Conservation (phyloP, 768 basidiomycete species). For the Cubamyces lactineus region DNA sequence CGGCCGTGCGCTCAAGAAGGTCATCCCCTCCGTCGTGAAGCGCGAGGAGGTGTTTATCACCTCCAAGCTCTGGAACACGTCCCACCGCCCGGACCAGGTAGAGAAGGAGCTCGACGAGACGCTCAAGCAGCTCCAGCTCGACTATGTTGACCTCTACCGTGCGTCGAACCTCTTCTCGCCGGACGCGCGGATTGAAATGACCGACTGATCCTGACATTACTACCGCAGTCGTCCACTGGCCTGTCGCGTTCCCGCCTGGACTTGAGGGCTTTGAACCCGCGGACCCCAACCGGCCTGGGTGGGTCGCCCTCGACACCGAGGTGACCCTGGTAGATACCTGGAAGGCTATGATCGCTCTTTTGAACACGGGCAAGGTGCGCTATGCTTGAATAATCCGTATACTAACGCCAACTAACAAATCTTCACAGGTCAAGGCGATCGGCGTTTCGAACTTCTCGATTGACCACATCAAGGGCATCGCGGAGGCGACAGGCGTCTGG, state of each 20-base stretch:
- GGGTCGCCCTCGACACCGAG: conserved; percentile 57
- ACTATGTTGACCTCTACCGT: conserved; percentile 85
- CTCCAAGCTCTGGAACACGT: conserved; percentile 81
- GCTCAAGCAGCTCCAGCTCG: conserved; percentile 66
- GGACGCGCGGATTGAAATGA: neutral
- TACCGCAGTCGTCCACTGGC: conserved; percentile 82
- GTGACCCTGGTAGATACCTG: conserved; percentile 78
- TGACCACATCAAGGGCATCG: conserved; percentile 66
- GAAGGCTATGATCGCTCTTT: conserved; percentile 76
- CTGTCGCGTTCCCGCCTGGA: conserved; percentile 66
- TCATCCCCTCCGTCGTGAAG: conserved; percentile 75
- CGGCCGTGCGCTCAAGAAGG: conserved; percentile 72
- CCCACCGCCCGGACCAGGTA: conserved; percentile 66
- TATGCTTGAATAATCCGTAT: neutral
- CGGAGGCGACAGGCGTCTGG: conserved; percentile 68
- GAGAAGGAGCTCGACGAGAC: conserved; percentile 80
- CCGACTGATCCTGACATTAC: neutral
- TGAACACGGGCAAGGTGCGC: conserved; percentile 65
- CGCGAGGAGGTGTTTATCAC: conserved; percentile 84
- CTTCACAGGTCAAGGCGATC: conserved; percentile 58
- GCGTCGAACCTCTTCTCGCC: conserved; percentile 31
- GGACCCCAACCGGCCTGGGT: conserved; percentile 47
- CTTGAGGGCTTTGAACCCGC: conserved; percentile 54
- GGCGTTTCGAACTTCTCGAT: conserved; percentile 86
- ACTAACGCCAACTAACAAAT: conserved; percentile 7